Percentiles rank a stretch among this genome's conserved stretches.
phyloP scores from a whole-genome alignment of 2,329 filamentous ascomycete genomes.

The Aspergillus neoniger region DNA sequence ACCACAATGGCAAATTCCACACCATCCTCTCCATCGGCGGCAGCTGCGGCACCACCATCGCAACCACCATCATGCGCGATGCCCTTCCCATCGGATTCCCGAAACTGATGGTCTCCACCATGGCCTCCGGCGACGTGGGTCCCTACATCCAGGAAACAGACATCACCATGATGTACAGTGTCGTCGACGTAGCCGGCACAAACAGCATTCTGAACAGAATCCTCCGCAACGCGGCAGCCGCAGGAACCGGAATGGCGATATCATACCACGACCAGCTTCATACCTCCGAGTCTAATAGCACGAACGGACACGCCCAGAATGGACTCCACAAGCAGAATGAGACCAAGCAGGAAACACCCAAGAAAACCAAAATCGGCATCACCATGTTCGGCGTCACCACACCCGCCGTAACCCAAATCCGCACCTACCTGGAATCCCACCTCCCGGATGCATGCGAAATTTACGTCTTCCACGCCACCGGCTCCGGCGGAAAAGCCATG shows the following conservation, averaged over 20 bases:
- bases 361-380: constrained; percentile 52
- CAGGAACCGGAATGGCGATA: constrained; percentile 60
- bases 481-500: constrained; percentile 68
- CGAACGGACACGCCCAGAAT: too few species aligned
- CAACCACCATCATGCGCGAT: constrained; percentile 61
- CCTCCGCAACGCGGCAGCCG: constrained; percentile 63
- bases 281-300: too few species aligned
- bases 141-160: constrained; percentile 69
- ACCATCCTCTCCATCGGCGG: constrained; percentile 64
- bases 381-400: constrained; percentile 79
- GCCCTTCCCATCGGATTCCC: constrained; percentile 66
- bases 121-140: constrained; percentile 66
- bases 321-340: too few species aligned
- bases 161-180: constrained; percentile 69
- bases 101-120: constrained; percentile 70
- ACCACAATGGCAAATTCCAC: constrained; percentile 47
- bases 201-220: constrained; percentile 62
- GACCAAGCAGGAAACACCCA: too few species aligned
- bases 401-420: constrained; percentile 60
- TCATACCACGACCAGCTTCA: constrained; percentile 38
- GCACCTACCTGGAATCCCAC: constrained; percentile 50
- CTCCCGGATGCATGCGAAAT: constrained; percentile 53
- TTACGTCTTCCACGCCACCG: constrained; percentile 70
- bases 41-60: constrained; percentile 63
- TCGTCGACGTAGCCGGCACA: constrained; percentile 69